Base-by-base conservation (phyloP, 768 basidiomycete genomes). In the Podaxis carcinomalis region DNA sequence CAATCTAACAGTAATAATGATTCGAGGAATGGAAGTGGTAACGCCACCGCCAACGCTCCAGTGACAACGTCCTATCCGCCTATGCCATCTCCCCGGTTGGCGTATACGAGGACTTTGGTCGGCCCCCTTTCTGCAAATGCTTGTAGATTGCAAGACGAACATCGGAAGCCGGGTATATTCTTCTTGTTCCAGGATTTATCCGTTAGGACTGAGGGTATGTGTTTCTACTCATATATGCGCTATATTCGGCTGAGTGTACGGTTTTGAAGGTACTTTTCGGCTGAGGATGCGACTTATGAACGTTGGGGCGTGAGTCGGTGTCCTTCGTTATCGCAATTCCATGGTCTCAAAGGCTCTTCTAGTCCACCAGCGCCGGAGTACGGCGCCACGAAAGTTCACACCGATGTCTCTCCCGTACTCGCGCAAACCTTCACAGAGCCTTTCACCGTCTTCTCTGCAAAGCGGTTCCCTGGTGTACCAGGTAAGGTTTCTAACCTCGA, bases 171-270 rank as follows among this genome's bases (percentile, higher is more conserved):
- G 54, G 95, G 95, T 5, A 89, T 97, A 64, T 98, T 93, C 74
- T 98, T 97, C 77, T 86, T 97, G 63, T 93, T 95, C 76, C 93
- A 94, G 71, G 95, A 97, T 75, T 75, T 98, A 56, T 94, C 92
- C 50, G 90, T 98, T 51, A 84, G 95, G 60, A 95, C 92, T 19
- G 95, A 98, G 83, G 92, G 92, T 89, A 47, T 47, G 73, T 4
- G 37, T 54, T 42, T 36, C 51, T 25, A 39, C 32, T 49, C 28
- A 27, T 46, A 39, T 42, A 51, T 25, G 36, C 9, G 50, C 37
- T 16, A 37, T 46, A 25, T 35, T 5, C 25, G n/a, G 44, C 7
- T 32, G 9, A 32, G 32, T 28, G 6, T 13, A 13, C 23, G 56
- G 59, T 13, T 37, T 25, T 39, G 56, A 49, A 92, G 95, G 95